Evolutionary conservation across 345 rosid species (phyloP).

Genomic region (Raphanus raphanistrum): DNA sequence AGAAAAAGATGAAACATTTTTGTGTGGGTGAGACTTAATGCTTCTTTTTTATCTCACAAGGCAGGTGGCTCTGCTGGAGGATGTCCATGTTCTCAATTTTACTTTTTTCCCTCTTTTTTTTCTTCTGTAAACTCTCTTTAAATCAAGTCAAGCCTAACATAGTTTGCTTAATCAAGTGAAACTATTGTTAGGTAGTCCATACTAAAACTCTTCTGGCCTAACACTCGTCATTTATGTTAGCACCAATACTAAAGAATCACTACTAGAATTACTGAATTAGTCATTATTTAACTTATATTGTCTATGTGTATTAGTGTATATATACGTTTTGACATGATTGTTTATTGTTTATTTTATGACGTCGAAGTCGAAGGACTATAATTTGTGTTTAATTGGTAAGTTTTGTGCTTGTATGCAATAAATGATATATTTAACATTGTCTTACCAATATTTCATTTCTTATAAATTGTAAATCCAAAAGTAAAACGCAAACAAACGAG

Average conservation of each 20-base stretch:
- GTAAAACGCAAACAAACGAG: neutral
- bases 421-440: neutral
- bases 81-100: constrained; percentile 35
- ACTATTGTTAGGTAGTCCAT: constrained; percentile 36
- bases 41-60: constrained; percentile 31
- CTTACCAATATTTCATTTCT: neutral
- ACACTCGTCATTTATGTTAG: constrained; percentile 13
- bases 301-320: neutral
- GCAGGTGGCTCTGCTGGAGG: constrained; percentile 37
- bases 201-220: constrained; percentile 32
- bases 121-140: constrained; percentile 13
- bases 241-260: constrained; percentile 8
- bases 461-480: neutral
- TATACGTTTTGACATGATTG: neutral
- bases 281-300: neutral
- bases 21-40: constrained; percentile 42
- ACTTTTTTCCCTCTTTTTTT: neutral
- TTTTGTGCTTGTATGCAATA: neutral
- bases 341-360: neutral
- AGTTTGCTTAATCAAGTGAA: constrained; percentile 38
- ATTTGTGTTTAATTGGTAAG: neutral
- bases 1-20: constrained; percentile 8
- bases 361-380: neutral
- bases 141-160: constrained; percentile 38
- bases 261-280: constrained; percentile 6